A percentile compares a stretch with the other conserved stretches of the same genome.
These are phyloP conservation scores for Cryptosporidium canis DNA, from an alignment of 169 alveolate genomes.

Conservation along the genomic window DNA sequence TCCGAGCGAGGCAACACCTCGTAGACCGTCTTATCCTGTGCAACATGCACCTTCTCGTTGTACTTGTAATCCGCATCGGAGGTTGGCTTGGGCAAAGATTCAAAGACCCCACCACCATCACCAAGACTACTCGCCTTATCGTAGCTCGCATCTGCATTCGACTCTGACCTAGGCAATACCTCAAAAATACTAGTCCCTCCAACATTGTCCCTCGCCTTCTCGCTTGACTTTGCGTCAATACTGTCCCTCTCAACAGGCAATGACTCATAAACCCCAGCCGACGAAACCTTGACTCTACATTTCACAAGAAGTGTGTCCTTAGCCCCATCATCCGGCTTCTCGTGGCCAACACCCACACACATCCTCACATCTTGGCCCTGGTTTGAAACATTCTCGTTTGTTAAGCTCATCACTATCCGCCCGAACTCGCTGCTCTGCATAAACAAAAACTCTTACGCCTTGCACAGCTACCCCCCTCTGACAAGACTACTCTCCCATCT, in stretches of 20 bases:
- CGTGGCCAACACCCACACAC: not conserved
- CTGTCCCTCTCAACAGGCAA: conserved; percentile 4
- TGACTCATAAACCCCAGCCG: conserved; percentile 49
- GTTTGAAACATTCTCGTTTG: not conserved
- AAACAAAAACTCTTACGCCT: not conserved
- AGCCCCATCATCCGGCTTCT: not conserved
- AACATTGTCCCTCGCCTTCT: not conserved
- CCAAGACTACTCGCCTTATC: not conserved
- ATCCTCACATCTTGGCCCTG: not conserved
- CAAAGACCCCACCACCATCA: conserved; percentile 11
- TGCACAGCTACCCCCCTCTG: not conserved
- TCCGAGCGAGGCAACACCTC: conserved; percentile 35
- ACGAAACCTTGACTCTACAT: conserved; percentile 54
- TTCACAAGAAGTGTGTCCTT: conserved; percentile 19
- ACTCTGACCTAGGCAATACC: conserved; percentile 53
- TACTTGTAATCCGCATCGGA: conserved; percentile 51
- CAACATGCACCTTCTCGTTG: not conserved
- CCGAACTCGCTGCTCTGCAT: not conserved
- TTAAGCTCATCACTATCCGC: not conserved
- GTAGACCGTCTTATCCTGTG: conserved; percentile 10
- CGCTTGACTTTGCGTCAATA: conserved; percentile 56
- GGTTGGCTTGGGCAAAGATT: conserved; percentile 11
- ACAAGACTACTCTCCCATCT: not conserved
- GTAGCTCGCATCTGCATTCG: conserved; percentile 68
- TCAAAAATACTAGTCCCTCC: conserved; percentile 8